Evolutionary conservation across 2,329 filamentous ascomycete genomes (phyloP), one percentile per base, ranked within the genome.

Genomic region (Verruconis gallopava): DNA sequence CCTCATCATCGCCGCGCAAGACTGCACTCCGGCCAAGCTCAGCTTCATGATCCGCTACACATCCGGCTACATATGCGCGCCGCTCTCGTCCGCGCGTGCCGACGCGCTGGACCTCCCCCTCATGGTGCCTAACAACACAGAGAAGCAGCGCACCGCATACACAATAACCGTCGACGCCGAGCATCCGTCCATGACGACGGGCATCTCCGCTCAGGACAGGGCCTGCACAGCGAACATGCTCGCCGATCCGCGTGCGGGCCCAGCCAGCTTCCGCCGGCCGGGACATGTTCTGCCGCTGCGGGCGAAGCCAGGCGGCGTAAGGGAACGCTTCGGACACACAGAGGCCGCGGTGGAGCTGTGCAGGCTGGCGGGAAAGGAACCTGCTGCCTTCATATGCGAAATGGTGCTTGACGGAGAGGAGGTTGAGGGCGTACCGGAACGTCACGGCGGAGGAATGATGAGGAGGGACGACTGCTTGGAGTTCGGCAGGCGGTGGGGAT

Each of bases 321-420:
- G 84, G 43, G 78, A 80, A 56, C 66, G 91, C 13, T 69, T 69
- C 39, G 91, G 91, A 3, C 91, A 98, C 62, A 98, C 91, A 9
- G 91, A 98, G 69, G 91, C 91, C 1, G 85, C 81, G 6, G 75
- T 93, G 3, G 91, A 98, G 60, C 78, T 98, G 57, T 95, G 89
- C 60, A 69, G 81, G 39, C 64, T 98, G 45, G 80, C 88, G 1
- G 86, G 86, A 1, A 89, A 85, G 66, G 61, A 65, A 47, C 71
- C 73, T 39, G 89, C 81, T 1, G 85, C 76, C 28, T 88, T 85
- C 18, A 96, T 96, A 55, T 85, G 82, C 52, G 91, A 98, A 68
- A 65, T 98, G 47, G 85, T 98, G 35, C 84, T 88, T 49, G 86
- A 93, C 51, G 88, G 88, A 1, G 75, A 75, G 48, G 74, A 78